These are phyloP conservation scores for Rhexocercosporidium sp. DNA, from an alignment of 2,329 filamentous ascomycete genomes.

Conservation along the genomic window DNA sequence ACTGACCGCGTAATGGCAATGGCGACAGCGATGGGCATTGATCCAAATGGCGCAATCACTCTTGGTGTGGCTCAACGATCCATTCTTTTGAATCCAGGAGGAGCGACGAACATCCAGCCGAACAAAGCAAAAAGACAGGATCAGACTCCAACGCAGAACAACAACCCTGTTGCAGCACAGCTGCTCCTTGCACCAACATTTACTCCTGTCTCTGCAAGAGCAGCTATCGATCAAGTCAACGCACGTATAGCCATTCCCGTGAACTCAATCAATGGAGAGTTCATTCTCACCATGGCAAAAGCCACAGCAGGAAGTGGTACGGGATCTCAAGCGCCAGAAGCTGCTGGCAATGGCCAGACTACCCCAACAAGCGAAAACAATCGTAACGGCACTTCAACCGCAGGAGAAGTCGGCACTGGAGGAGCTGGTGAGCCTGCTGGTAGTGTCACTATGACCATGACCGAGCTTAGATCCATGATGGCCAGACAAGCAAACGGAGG, in stretches of 20 bases:
- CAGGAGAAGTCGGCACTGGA: neutral
- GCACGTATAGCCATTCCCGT: slow-evolving; percentile 22
- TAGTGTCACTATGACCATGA: slow-evolving; percentile 8
- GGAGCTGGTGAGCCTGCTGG: neutral
- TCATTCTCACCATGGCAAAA: slow-evolving; percentile 27
- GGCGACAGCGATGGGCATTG: slow-evolving; percentile 22
- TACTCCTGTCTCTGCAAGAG: slow-evolving; percentile 15
- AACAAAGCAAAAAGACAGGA: neutral
- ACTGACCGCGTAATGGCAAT: slow-evolving; percentile 23
- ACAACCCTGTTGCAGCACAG: slow-evolving; percentile 26
- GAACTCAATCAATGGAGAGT: slow-evolving; percentile 24
- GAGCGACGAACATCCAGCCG: slow-evolving; percentile 15
- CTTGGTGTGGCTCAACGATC: slow-evolving; percentile 23
- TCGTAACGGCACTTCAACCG: neutral
- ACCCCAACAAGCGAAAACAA: neutral
- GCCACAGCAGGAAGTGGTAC: neutral
- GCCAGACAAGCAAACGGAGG: slow-evolving; percentile 9
- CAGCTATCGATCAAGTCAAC: slow-evolving; percentile 17
- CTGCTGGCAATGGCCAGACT: too few relatives aligned
- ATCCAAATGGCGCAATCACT: slow-evolving; percentile 18
- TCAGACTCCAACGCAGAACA: neutral
- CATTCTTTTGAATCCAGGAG: slow-evolving; percentile 27
- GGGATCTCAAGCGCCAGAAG: neutral
- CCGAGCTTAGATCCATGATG: slow-evolving; percentile 10
- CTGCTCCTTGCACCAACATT: slow-evolving; percentile 29